Evolutionary conservation across 805 yeast genomes (phyloP), one percentile per base, ranked within the genome.

Genomic region (Wickerhamiella azymoides): DNA sequence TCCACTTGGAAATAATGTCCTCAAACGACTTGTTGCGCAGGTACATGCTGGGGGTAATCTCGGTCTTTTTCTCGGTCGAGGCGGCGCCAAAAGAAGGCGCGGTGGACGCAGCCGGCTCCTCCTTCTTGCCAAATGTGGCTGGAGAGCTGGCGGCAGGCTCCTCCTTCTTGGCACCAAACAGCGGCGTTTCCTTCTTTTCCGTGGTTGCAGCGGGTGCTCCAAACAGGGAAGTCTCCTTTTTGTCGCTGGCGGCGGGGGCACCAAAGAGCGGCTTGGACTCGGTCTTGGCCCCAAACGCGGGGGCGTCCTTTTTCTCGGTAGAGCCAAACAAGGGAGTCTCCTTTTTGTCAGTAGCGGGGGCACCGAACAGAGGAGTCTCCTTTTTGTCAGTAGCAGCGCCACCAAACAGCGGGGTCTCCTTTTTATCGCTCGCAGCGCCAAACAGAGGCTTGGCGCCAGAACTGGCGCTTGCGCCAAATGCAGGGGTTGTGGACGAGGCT

Each of bases 1-100:
- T 82, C 98, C 98, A 92, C 62, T 82, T 86, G 11, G 86, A 75
- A 37, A 92, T 82, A 53, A 92, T 71, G 60, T 92, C 97, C 57
- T 92, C 97, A 57, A 92, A 68, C 1, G 96, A 85, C 61, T 85
- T 85, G 64, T 92, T 92, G 55, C 84, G 86, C 32, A 92, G 72
- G 4, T 94, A 62, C 17, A 60, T 58, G 13, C 66, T 59, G 3
- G 66, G 60, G 4, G 57, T 76, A 3, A 85, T 81, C 47, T 77
- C 71, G 4, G 85, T 51, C 10, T 40, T 50, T 30, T 49, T 47
- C n/a, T 43, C 47, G 33, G 55, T 43, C 5, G 51, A 42, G 0
- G 54, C 44, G 17, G 35, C 46, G 10, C 17, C 25, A 5, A 17
- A 9, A 18, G 50, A 39, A 40, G 25, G 39, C 39, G n/a, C 26